Evolutionary conservation across 75 land plant genomes (phyloP).

Genomic region (Cryptomeria japonica): DNA sequence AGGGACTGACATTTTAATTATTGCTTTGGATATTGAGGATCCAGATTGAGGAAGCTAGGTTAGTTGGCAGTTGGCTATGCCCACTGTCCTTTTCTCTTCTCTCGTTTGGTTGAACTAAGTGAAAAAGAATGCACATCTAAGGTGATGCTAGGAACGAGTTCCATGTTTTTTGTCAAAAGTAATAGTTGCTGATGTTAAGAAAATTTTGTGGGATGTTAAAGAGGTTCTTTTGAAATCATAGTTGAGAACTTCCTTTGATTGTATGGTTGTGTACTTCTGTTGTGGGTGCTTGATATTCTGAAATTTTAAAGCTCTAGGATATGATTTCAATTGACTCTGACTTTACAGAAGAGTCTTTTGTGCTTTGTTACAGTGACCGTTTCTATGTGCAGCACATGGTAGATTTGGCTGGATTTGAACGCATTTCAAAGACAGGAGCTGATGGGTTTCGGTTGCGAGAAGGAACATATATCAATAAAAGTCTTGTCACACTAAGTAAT

Average conservation of each 20-base stretch:
- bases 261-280: neutral
- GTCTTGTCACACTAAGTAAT: conserved; percentile 4
- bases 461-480: conserved; percentile 3
- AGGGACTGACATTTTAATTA: neutral
- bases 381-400: neutral
- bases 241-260: neutral
- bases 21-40: neutral
- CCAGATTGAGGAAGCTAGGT: neutral
- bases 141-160: neutral
- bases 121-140: neutral
- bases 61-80: neutral
- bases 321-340: neutral
- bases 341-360: neutral
- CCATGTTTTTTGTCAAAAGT: neutral
- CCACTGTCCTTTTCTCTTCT: neutral
- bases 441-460: neutral
- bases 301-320: neutral
- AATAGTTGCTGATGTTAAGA: neutral
- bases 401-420: conserved; percentile 6
- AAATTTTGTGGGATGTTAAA: neutral
- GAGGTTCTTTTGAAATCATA: neutral
- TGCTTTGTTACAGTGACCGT: neutral
- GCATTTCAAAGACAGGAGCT: conserved; percentile 1
- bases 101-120: neutral
- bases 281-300: neutral